These are phyloP conservation scores for Caryocar brasiliense DNA, from an alignment of 441 rosid genomes.

Conservation along the genomic window DNA sequence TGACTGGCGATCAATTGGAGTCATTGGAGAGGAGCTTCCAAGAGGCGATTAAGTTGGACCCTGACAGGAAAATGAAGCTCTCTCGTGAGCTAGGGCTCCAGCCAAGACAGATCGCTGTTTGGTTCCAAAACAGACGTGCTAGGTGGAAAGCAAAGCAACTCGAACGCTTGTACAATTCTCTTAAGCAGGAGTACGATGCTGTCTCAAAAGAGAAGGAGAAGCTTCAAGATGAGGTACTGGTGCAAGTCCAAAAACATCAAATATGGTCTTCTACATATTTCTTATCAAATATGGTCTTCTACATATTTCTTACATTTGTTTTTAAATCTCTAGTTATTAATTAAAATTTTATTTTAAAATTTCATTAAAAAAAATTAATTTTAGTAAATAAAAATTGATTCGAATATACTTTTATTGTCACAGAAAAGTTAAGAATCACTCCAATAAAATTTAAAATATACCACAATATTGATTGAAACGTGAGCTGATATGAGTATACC, in stretches of 20 bases:
- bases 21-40: conserved; percentile 73
- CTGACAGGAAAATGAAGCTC: conserved; percentile 73
- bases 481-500: too few relatives aligned
- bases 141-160: conserved; percentile 90
- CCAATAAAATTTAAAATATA: too few relatives aligned
- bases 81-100: conserved; percentile 74
- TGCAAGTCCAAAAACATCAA: neutral
- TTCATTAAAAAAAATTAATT: too few relatives aligned
- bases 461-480: too few relatives aligned
- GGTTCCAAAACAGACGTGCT: conserved; percentile 94
- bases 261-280: too few relatives aligned
- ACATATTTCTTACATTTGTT: too few relatives aligned
- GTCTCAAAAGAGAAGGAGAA: conserved; percentile 56
- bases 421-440: too few relatives aligned
- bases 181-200: conserved; percentile 51
- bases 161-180: conserved; percentile 56
- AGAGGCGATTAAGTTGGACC: conserved; percentile 76
- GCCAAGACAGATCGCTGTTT: conserved; percentile 81
- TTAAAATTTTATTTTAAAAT: too few relatives aligned
- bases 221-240: conserved; percentile 78
- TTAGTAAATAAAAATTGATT: too few relatives aligned
- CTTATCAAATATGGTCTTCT: too few relatives aligned
- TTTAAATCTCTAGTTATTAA: too few relatives aligned
- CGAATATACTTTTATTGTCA: too few relatives aligned
- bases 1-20: conserved; percentile 58